These are phyloP conservation scores for Neckera pumila DNA, from an alignment of 225 moss, liverwort and hornwort species.

Conservation along the genomic window DNA sequence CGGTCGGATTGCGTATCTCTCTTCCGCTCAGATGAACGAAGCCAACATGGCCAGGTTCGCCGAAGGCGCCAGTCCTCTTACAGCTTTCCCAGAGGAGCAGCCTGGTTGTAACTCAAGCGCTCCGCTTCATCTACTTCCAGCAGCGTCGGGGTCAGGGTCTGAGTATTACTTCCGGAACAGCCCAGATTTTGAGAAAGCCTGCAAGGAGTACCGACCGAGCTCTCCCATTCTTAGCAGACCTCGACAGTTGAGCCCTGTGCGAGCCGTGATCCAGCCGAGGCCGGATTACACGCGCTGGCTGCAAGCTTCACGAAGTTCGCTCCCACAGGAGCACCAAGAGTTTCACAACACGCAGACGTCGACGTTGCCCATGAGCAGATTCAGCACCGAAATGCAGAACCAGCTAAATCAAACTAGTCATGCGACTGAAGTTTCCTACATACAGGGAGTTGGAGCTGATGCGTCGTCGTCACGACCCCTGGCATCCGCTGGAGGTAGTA, in stretches of 20 bases:
- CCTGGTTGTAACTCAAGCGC: background rate
- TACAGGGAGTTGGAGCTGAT: background rate
- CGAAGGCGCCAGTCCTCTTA: background rate
- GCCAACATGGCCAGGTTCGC: background rate
- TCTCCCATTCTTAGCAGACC: background rate
- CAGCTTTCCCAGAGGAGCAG: slow-evolving; percentile 9
- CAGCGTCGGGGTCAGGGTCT: background rate
- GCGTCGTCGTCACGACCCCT: background rate
- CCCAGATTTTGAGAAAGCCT: background rate
- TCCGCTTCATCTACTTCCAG: background rate
- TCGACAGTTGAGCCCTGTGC: background rate
- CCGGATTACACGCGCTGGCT: slow-evolving; percentile 20
- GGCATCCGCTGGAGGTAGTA: background rate
- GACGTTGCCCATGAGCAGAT: slow-evolving; percentile 23
- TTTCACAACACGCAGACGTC: background rate
- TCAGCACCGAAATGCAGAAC: slow-evolving; percentile 21
- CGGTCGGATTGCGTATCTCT: slow-evolving; percentile 36
- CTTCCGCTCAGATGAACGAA: slow-evolving; percentile 29
- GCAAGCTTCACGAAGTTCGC: slow-evolving; percentile 3
- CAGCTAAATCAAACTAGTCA: background rate
- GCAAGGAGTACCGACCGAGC: background rate
- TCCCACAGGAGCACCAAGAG: slow-evolving; percentile 16
- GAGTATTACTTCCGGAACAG: slow-evolving; percentile 1
- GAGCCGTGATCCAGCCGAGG: slow-evolving; percentile 5
- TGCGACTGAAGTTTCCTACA: background rate